Percentiles rank a stretch among this genome's conserved stretches.
phyloP scores from a whole-genome alignment of 2,329 filamentous ascomycete species.

The Xylaria sp. region DNA sequence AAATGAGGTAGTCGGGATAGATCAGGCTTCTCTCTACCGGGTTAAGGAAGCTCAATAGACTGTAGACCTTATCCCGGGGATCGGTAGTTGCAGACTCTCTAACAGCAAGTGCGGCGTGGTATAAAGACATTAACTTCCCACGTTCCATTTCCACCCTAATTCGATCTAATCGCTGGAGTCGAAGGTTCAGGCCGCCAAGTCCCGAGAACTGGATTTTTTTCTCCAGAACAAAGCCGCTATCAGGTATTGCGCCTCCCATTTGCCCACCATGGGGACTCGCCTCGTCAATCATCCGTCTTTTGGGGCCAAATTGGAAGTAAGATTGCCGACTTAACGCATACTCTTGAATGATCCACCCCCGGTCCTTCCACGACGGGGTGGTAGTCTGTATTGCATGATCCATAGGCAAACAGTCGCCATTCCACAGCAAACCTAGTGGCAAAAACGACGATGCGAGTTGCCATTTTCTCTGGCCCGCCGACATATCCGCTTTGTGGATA shows the following conservation, averaged over 20 bases:
- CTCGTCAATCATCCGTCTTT: background rate
- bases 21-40: background rate
- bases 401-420: background rate
- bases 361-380: background rate
- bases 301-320: conserved; percentile 1
- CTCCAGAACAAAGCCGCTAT: background rate
- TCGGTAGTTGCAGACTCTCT: background rate
- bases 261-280: background rate
- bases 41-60: background rate
- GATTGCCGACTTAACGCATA: background rate
- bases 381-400: conserved; percentile 1
- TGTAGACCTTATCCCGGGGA: background rate
- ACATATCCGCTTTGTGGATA: background rate
- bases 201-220: background rate
- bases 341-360: background rate
- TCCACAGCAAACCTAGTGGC: background rate
- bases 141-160: background rate
- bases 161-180: background rate
- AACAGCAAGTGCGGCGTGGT: background rate
- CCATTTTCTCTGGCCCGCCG: background rate
- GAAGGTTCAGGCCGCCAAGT: background rate
- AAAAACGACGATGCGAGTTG: background rate
- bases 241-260: background rate
- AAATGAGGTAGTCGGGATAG: background rate
- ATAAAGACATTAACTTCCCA: background rate